phyloP scores from a whole-genome alignment of 768 basidiomycete species.

The Macrolepiota fuliginosa region DNA sequence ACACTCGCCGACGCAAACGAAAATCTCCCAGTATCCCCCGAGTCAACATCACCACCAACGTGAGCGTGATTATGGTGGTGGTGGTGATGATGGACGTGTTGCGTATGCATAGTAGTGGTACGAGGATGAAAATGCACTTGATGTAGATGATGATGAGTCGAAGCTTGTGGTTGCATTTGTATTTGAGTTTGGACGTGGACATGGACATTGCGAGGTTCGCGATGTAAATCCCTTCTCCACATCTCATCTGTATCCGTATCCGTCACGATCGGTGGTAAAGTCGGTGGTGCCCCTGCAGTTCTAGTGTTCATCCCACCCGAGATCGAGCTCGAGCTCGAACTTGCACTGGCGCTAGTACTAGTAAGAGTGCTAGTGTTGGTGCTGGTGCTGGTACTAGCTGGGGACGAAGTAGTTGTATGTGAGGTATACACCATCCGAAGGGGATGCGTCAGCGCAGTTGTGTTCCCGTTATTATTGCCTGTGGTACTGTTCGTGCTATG shows the following conservation, averaged over 20 bases:
- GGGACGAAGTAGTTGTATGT: not conserved
- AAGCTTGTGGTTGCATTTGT: not conserved
- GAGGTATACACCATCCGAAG: not conserved
- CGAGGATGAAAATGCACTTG: too few species aligned
- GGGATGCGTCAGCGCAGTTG: not conserved
- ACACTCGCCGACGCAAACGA: too few species aligned
- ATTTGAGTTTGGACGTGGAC: not conserved
- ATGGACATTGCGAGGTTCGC: not conserved
- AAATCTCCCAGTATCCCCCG: not conserved
- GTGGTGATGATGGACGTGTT: too few species aligned
- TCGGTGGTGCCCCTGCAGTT: not conserved
- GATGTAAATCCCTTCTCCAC: not conserved
- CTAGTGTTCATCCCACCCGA: too few species aligned
- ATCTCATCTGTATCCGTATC: not conserved
- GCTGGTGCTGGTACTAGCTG: not conserved
- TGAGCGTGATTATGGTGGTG: too few species aligned
- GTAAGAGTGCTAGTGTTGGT: too few species aligned
- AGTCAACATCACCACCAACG: too few species aligned
- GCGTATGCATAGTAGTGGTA: too few species aligned
- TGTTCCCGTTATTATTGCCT: not conserved
- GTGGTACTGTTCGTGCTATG: not conserved
- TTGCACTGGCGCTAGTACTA: not conserved
- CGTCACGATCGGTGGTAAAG: slow-evolving; percentile 6
- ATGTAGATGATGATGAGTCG: too few species aligned
- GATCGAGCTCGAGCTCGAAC: not conserved